Base-by-base conservation (phyloP, 371 early-diverging fungal species). In the Mortierella sp. region DNA sequence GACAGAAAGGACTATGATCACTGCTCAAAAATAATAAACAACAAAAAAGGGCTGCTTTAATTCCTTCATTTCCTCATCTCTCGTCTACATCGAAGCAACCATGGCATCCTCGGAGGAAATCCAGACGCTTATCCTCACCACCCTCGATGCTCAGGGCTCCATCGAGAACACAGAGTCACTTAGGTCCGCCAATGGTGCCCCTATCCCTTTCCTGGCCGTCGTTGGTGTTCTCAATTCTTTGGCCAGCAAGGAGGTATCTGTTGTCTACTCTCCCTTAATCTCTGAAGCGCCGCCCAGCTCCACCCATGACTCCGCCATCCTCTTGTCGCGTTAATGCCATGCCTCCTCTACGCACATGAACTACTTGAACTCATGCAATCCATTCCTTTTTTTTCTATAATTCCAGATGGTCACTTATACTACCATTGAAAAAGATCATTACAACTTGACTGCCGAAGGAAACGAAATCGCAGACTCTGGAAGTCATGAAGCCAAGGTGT, bases 401-500 rank as follows among this genome's bases (percentile, higher is more conserved):
- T 15, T 22, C 19, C 83, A 95, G 95, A 96, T 97, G 92, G 86
- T 97, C 64, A 81, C 86, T 19, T 97, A 94, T 83, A 86, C 88
- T 66, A 82, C 95, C n/a, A 89, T 97, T 45, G 94, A 94, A 32
- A 80, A 81, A 65, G 96, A 97, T 83, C 77, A 86, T 34, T 96
- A 95, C 93, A 84, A 85, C 55, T 84, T 97, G 75, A 96, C 96
- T 19, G 88, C 87, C 34, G 98, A 98, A 86, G 99, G 98, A 55
- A 72, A 86, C 53, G 93, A 94, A 64, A 89, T 97, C 70, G 94
- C 93, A 37, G 89, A 93, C 47, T 86, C 88, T 57, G 99, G 99
- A 65, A 95, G 95, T 79, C 96, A 97, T 76, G 99, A 98, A 86
- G 97, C 94, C 51, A 92, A 91, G 68, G 95, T 98, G 40, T 97